Evolutionary conservation across 2,329 filamentous ascomycete genomes (phyloP).

Genomic region (Ceratocystis smalleyi): DNA sequence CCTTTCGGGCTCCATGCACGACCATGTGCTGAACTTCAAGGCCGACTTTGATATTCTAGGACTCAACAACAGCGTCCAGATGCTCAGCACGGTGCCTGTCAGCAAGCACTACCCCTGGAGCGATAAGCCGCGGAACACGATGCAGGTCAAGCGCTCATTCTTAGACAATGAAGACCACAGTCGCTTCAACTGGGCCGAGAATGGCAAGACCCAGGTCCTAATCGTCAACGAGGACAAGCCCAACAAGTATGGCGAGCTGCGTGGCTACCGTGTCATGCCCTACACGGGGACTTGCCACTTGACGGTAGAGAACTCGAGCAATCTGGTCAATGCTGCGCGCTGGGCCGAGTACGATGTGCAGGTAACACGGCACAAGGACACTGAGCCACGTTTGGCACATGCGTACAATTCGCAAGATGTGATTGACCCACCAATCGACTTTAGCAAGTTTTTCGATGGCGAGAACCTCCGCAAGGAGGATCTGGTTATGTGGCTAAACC

Average conservation of each 20-base stretch:
- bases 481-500: conserved; percentile 38
- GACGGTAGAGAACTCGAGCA: conserved; percentile 29
- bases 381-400: conserved; percentile 21
- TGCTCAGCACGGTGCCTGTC: conserved; percentile 23
- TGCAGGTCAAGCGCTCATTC: conserved; percentile 22
- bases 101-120: conserved; percentile 26
- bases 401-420: conserved; percentile 27
- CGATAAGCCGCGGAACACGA: conserved; percentile 25
- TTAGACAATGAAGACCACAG: conserved; percentile 21
- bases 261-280: conserved; percentile 32
- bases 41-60: conserved; percentile 28
- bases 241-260: conserved; percentile 34
- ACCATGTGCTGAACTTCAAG: conserved; percentile 28
- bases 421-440: conserved; percentile 31
- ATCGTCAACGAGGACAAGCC: conserved; percentile 31
- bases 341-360: conserved; percentile 34
- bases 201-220: conserved; percentile 30
- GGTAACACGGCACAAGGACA: conserved; percentile 32
- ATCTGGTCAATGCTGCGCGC: conserved; percentile 25
- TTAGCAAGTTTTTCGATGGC: conserved; percentile 28
- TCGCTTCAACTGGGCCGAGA: conserved; percentile 27
- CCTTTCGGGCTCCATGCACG: conserved; percentile 26
- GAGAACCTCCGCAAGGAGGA: conserved; percentile 17
- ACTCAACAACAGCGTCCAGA: conserved; percentile 25
- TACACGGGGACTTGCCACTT: conserved; percentile 27